phyloP scores from a whole-genome alignment of 192 early-diverging fungal genomes.

The Gryganskiella cystojenkinii region DNA sequence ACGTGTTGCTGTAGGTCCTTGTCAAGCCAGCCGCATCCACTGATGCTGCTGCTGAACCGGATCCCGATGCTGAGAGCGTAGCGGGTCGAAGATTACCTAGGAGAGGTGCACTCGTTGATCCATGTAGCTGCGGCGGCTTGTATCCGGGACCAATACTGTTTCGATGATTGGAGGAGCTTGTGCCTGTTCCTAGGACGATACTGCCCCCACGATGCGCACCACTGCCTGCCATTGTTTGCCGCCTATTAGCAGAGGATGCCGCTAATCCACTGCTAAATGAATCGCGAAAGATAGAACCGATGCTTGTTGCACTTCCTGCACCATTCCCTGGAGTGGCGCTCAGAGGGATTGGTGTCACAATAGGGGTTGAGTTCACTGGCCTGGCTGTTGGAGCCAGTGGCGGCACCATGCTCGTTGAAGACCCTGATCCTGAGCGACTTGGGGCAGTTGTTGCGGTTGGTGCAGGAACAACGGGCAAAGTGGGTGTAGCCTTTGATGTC shows the following conservation, averaged over 20 bases:
- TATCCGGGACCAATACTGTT: constrained; percentile 25
- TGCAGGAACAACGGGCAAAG: too few relatives aligned
- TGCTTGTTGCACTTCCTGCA: constrained; percentile 1
- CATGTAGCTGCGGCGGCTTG: neutral
- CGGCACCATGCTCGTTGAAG: too few relatives aligned
- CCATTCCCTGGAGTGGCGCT: neutral
- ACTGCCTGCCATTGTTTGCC: constrained; percentile 34
- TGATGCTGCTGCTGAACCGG: neutral
- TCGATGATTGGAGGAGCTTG: neutral
- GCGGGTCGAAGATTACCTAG: constrained; percentile 1
- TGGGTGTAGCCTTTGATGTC: neutral
- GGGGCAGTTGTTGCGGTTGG: too few relatives aligned
- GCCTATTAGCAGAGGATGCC: constrained; percentile 22
- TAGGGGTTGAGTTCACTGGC: neutral
- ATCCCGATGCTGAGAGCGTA: neutral
- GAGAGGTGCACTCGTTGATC: neutral
- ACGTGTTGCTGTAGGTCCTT: neutral
- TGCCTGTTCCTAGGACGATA: neutral
- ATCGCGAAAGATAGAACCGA: constrained; percentile 21
- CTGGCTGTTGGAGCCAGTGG: too few relatives aligned
- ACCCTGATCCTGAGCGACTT: too few relatives aligned
- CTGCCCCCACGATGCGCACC: neutral
- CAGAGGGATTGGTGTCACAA: constrained; percentile 7
- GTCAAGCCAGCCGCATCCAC: neutral
- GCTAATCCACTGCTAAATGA: constrained; percentile 42